Conservation (phyloP, 176 grass and related monocot genomes). For the Zizania latifolia region DNA sequence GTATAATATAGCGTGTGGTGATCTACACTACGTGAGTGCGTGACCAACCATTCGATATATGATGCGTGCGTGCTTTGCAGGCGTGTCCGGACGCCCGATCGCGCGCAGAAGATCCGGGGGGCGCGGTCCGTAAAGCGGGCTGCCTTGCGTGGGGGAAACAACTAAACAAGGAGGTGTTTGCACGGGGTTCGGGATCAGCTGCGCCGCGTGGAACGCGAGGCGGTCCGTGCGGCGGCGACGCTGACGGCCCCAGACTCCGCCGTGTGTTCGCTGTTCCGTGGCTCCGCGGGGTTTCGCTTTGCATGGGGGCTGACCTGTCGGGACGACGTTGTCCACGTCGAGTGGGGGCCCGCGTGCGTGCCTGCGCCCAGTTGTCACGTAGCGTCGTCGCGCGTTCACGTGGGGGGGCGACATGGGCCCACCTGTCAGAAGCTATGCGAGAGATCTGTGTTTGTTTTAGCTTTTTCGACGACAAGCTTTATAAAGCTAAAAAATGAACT, state of each 20-base stretch:
- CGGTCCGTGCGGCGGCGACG: not conserved
- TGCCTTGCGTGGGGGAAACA: conserved; percentile 61
- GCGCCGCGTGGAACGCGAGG: not conserved
- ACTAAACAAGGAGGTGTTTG: conserved; percentile 38
- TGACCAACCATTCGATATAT: too few relatives aligned
- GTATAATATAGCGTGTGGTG: too few relatives aligned
- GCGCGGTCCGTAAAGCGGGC: not conserved
- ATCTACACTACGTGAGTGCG: too few relatives aligned
- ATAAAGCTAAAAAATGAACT: too few relatives aligned
- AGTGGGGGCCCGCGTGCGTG: not conserved
- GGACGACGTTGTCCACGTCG: conserved; percentile 11
- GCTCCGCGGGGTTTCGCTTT: not conserved
- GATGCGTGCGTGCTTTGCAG: too few relatives aligned
- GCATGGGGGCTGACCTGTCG: conserved; percentile 20
- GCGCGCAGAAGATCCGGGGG: conserved; percentile 15
- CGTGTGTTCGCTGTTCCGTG: conserved; percentile 21
- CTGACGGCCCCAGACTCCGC: too few relatives aligned
- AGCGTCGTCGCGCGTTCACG: conserved; percentile 19
- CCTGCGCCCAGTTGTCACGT: conserved; percentile 26
- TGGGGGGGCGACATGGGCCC: not conserved
- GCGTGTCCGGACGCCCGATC: too few relatives aligned
- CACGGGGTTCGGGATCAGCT: conserved; percentile 34
- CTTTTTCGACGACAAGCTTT: too few relatives aligned
- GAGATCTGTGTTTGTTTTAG: too few relatives aligned
- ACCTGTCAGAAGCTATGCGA: too few relatives aligned